phyloP scores from a whole-genome alignment of 176 grass and related monocot genomes.

The Hordeum marinum region DNA sequence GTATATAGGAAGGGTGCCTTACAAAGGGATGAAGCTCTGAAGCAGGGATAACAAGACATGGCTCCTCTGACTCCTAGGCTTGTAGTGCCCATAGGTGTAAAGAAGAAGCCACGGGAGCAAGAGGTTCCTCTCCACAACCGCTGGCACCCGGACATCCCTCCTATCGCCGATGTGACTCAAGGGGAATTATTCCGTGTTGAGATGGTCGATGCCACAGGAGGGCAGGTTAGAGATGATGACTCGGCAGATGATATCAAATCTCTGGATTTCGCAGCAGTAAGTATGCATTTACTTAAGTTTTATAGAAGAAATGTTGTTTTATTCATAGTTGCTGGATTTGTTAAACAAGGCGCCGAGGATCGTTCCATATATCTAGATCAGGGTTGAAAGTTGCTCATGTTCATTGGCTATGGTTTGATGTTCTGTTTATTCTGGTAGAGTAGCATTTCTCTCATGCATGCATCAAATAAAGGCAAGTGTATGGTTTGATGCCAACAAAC shows the following conservation, averaged over 20 bases:
- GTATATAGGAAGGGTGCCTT: not conserved
- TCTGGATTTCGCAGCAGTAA: slow-evolving; percentile 61
- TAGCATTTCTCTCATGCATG: not conserved
- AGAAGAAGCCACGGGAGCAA: slow-evolving; percentile 79
- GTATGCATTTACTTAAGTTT: not conserved
- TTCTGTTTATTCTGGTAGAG: not conserved
- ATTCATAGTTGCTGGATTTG: not conserved
- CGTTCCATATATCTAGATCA: no score
- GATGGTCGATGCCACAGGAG: slow-evolving; percentile 76
- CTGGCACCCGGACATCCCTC: slow-evolving; percentile 82
- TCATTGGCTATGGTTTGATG: not conserved
- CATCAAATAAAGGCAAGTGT: not conserved
- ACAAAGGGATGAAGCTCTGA: not conserved
- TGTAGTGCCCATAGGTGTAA: slow-evolving; percentile 65
- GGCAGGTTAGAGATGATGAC: slow-evolving; percentile 45
- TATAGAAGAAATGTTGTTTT: not conserved
- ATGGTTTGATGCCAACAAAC: slow-evolving; percentile 9
- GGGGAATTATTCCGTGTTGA: slow-evolving; percentile 83
- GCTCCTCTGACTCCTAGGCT: slow-evolving; percentile 64
- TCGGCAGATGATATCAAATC: slow-evolving; percentile 54
- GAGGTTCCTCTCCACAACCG: slow-evolving; percentile 76
- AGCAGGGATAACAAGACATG: slow-evolving; percentile 28
- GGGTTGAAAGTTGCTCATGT: no score
- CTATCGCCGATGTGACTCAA: slow-evolving; percentile 66
- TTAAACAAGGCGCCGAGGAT: no score